A percentile compares a stretch with the other conserved stretches of the same genome.
Evolutionary conservation across 2,329 filamentous ascomycete species (phyloP).

Genomic region (Colletotrichum orbiculare): DNA sequence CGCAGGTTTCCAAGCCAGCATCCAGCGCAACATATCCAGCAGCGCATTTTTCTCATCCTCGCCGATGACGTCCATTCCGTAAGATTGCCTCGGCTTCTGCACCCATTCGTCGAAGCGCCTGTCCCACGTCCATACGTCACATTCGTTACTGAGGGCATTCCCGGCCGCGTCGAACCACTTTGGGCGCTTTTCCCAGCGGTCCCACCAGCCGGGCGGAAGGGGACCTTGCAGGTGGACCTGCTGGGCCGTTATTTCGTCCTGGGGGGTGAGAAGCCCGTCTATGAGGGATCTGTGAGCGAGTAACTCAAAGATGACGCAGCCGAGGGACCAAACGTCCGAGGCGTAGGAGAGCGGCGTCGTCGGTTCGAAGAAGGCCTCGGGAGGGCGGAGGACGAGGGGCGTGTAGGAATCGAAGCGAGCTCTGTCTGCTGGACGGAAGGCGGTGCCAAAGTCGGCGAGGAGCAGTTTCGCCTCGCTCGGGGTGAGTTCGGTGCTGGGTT

Average conservation of each 20-base stretch:
- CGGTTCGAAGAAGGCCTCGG: slow-evolving; percentile 50
- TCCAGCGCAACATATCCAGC: slow-evolving; percentile 39
- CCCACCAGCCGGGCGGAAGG: slow-evolving; percentile 45
- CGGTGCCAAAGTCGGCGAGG: slow-evolving; percentile 49
- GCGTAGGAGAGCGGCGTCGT: slow-evolving; percentile 43
- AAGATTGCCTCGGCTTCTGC: slow-evolving; percentile 33
- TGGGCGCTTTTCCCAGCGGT: slow-evolving; percentile 40
- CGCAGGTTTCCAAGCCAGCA: slow-evolving; percentile 38
- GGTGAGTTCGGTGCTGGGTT: slow-evolving; percentile 44
- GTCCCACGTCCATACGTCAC: slow-evolving; percentile 37
- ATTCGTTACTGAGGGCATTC: slow-evolving; percentile 25
- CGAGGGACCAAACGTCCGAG: slow-evolving; percentile 47
- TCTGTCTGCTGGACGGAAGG: slow-evolving; percentile 44
- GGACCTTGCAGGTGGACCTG: slow-evolving; percentile 45
- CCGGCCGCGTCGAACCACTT: slow-evolving; percentile 34
- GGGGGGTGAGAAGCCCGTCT: slow-evolving; percentile 41
- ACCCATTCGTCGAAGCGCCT: slow-evolving; percentile 38
- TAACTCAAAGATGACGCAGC: slow-evolving; percentile 38
- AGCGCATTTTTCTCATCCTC: slow-evolving; percentile 36
- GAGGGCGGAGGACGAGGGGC: slow-evolving; percentile 45
- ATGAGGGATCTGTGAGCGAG: slow-evolving; percentile 44
- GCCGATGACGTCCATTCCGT: slow-evolving; percentile 22
- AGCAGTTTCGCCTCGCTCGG: slow-evolving; percentile 40
- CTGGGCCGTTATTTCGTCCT: slow-evolving; percentile 44
- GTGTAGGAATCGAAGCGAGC: slow-evolving; percentile 41